Percentiles rank a stretch among this genome's conserved stretches.
phyloP scores from a whole-genome alignment of 208 protist genomes.

The Leishmania amazonensis region DNA sequence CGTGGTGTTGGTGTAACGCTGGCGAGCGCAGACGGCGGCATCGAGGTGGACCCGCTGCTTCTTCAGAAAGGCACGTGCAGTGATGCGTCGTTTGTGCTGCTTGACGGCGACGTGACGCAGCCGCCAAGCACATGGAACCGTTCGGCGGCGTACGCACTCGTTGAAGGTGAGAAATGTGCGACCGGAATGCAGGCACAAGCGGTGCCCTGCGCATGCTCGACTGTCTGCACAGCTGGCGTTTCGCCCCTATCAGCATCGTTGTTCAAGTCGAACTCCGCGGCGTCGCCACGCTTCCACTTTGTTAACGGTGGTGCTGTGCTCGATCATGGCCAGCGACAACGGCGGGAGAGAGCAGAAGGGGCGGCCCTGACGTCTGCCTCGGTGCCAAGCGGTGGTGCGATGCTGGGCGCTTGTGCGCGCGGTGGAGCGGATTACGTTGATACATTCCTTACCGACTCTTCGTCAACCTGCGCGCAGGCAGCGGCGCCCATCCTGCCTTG shows the following conservation, averaged over 20 bases:
- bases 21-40: constrained; percentile 46
- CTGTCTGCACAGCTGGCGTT: not conserved
- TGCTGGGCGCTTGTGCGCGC: not conserved
- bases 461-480: not conserved
- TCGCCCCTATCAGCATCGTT: not conserved
- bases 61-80: constrained; percentile 1
- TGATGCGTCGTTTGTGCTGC: constrained; percentile 23
- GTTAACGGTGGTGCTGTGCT: constrained; percentile 84
- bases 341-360: constrained; percentile 3
- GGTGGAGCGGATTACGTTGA: not conserved
- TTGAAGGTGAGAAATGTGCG: not conserved
- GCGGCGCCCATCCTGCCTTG: constrained; percentile 51
- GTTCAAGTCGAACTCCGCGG: not conserved
- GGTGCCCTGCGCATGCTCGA: not conserved
- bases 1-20: constrained; percentile 74
- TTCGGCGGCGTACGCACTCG: constrained; percentile 5
- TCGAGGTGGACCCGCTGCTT: constrained; percentile 48
- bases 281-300: constrained; percentile 46
- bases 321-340: constrained; percentile 72
- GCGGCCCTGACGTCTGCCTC: not conserved
- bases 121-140: constrained; percentile 26
- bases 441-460: not conserved
- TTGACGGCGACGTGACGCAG: constrained; percentile 44
- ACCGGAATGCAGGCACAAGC: not conserved
- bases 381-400: not conserved